Evolutionary conservation across 257 asterid species (phyloP).

Genomic region (Capsicum pubescens): DNA sequence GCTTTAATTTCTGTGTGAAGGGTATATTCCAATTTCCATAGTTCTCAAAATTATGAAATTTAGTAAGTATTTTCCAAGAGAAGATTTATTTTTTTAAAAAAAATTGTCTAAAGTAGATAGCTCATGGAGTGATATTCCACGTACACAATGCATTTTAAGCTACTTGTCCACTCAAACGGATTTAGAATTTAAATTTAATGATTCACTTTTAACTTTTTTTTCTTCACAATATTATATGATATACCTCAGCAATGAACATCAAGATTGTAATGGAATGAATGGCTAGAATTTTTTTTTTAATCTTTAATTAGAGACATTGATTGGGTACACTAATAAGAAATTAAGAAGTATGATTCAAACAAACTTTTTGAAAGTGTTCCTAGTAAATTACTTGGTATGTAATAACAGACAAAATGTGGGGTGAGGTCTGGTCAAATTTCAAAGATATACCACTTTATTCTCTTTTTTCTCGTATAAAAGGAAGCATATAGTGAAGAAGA

Average conservation of each 20-base stretch:
- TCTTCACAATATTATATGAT: too few relatives aligned
- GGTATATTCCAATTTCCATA: not conserved
- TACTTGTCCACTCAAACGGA: too few relatives aligned
- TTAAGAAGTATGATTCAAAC: not conserved
- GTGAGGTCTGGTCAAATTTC: constrained; percentile 26
- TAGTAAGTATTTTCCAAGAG: not conserved
- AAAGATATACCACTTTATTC: constrained; percentile 27
- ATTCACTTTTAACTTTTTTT: too few relatives aligned
- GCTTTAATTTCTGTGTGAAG: not conserved
- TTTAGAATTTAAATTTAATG: too few relatives aligned
- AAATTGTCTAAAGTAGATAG: too few relatives aligned
- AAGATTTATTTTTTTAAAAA: not conserved
- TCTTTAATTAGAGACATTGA: too few relatives aligned
- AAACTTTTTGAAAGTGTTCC: not conserved
- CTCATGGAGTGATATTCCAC: constrained; percentile 7
- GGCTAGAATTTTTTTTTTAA: too few relatives aligned
- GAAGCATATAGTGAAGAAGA: not conserved
- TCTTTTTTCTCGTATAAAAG: not conserved
- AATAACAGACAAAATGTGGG: constrained; percentile 22
- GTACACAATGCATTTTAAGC: too few relatives aligned
- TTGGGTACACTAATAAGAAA: not conserved
- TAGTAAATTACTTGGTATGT: not conserved
- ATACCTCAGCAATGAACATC: not conserved
- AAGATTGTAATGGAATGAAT: not conserved
- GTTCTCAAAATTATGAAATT: not conserved